Conservation (phyloP, 2,329 filamentous ascomycete species). For the Ophiocordyceps camponoti-rufipedis region DNA sequence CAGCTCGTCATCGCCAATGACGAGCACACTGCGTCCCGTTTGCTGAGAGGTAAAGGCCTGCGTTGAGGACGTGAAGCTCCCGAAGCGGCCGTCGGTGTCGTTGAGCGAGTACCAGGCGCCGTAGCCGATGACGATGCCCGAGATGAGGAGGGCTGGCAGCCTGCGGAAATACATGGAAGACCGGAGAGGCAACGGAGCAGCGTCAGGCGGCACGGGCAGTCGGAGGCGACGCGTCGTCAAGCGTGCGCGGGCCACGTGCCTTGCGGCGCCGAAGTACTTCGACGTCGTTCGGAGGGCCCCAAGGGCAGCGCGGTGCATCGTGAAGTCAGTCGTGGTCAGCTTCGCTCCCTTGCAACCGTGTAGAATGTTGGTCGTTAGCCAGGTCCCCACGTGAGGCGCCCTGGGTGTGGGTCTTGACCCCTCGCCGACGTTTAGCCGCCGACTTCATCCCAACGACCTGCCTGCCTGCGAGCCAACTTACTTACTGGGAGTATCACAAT, state of each 20-base stretch:
- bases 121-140: constrained; percentile 50
- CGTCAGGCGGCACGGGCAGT: constrained; percentile 13
- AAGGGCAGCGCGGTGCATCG: constrained; percentile 58
- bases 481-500: too few species aligned
- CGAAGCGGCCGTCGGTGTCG: constrained; percentile 14
- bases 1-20: constrained; percentile 80
- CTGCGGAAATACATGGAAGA: constrained; percentile 63
- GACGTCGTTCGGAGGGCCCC: constrained; percentile 51
- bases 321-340: too few species aligned
- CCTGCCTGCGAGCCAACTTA: too few species aligned
- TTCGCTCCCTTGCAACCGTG: too few species aligned
- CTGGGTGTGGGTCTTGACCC: not conserved
- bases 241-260: constrained; percentile 30
- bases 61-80: constrained; percentile 22
- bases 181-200: constrained; percentile 32
- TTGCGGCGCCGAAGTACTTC: constrained; percentile 44
- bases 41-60: constrained; percentile 18
- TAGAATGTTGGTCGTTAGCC: not conserved
- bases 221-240: constrained; percentile 18
- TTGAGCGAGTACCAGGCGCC: constrained; percentile 57
- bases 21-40: constrained; percentile 46
- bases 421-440: not conserved
- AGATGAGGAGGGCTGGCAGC: constrained; percentile 46
- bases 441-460: not conserved
- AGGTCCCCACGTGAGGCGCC: not conserved